Percentiles rank a stretch among this genome's conserved stretches.
These are phyloP conservation scores for Xylaria sp. DNA, from an alignment of 2,329 filamentous ascomycete genomes.

Conservation along the genomic window DNA sequence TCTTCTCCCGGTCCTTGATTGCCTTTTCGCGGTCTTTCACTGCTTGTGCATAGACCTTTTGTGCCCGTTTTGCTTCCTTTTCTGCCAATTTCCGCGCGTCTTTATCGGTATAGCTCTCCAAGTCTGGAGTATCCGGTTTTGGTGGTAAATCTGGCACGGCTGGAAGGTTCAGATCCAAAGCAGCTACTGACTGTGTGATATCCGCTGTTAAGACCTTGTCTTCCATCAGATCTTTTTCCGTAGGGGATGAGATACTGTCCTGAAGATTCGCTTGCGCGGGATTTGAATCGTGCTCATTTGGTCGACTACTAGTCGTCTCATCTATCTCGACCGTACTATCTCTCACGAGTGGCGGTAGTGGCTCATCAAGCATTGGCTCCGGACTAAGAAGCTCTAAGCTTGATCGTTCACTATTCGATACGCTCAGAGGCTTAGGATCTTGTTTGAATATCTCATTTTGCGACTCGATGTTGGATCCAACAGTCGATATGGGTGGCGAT, in stretches of 20 bases:
- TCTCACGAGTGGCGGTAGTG: slow-evolving; percentile 18
- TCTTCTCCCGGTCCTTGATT: slow-evolving; percentile 70
- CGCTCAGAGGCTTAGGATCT: slow-evolving; percentile 23
- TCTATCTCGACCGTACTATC: background rate
- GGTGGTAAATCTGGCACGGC: slow-evolving; percentile 62
- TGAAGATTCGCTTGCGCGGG: background rate
- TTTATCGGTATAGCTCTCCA: slow-evolving; percentile 70
- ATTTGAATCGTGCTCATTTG: background rate
- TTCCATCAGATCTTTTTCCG: slow-evolving; percentile 20
- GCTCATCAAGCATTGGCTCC: slow-evolving; percentile 44
- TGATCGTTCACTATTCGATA: slow-evolving; percentile 38
- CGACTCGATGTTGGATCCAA: slow-evolving; percentile 49
- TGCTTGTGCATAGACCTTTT: slow-evolving; percentile 73
- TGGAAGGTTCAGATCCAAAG: slow-evolving; percentile 51
- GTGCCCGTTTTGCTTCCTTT: slow-evolving; percentile 70
- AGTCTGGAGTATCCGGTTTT: slow-evolving; percentile 66
- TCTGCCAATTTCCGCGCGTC: slow-evolving; percentile 74
- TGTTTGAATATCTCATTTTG: slow-evolving; percentile 7
- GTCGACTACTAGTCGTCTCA: background rate
- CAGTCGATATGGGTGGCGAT: slow-evolving; percentile 58
- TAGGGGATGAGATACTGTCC: slow-evolving; percentile 3
- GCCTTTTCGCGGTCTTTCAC: slow-evolving; percentile 74
- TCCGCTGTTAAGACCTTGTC: slow-evolving; percentile 27
- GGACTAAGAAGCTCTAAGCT: slow-evolving; percentile 45
- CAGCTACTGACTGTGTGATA: slow-evolving; percentile 36